These are phyloP conservation scores for Biscogniauxia sp. DNA, from an alignment of 2,329 filamentous ascomycete genomes.

Conservation along the genomic window DNA sequence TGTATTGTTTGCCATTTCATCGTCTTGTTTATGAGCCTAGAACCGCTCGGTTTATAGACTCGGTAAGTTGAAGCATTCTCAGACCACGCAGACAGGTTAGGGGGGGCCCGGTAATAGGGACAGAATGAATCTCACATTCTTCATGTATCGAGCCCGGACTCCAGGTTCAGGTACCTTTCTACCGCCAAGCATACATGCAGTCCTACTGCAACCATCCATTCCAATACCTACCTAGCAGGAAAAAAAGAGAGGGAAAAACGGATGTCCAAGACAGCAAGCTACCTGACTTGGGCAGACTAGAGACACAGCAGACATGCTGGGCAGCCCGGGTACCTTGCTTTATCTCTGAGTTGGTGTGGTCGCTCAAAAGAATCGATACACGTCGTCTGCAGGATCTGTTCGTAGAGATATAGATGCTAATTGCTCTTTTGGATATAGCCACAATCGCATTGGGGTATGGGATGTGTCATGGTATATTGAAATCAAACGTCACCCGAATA, in stretches of 20 bases:
- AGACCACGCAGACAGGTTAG: background rate
- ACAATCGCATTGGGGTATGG: background rate
- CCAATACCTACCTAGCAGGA: background rate
- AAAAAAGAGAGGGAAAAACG: background rate
- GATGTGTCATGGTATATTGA: too few species aligned
- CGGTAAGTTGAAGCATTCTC: background rate
- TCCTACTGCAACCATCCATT: background rate
- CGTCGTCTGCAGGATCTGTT: background rate
- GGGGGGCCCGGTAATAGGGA: background rate
- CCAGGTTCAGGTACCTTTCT: background rate
- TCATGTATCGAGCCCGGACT: background rate
- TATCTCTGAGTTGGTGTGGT: slow-evolving; percentile 3
- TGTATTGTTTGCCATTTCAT: background rate
- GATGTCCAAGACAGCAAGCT: background rate
- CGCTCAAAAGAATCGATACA: background rate
- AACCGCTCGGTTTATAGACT: background rate
- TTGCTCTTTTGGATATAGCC: background rate
- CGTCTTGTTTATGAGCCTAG: background rate
- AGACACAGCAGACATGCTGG: slow-evolving; percentile 3
- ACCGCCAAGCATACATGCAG: background rate
- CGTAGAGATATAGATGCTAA: background rate
- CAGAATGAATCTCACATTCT: background rate
- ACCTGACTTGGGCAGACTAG: background rate
- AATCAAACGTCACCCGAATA: too few species aligned
- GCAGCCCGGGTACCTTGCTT: slow-evolving; percentile 13